Evolutionary conservation across 257 asterid genomes (phyloP), one percentile per base, ranked within the genome.

Genomic region (Nyctanthes arbortristis): DNA sequence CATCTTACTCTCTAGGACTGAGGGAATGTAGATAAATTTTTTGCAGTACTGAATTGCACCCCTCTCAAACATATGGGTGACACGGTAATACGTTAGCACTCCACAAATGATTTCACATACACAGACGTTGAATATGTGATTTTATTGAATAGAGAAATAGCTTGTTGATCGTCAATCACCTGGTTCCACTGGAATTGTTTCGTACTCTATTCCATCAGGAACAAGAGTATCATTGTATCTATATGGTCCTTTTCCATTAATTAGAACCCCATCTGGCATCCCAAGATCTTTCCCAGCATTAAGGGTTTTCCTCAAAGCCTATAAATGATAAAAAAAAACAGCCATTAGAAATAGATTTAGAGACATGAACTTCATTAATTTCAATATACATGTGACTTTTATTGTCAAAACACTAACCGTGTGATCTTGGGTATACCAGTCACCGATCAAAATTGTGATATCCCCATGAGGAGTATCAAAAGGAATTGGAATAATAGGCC

Each of bases 171-270:
- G 65, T 65, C 30, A 66, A 81, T 63, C 74, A 93, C 99, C 99
- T 63, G 97, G 96, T 1, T 82, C 78, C 34, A 93, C 99, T 11
- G 84, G 77, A 18, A 91, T 77, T 1, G 82, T 86, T 80, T 91
- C 96, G 65, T 84, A 61, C 74, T 84, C 97, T 63, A 94, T 94
- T 67, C 97, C 97, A 7, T 70, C 96, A 28, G 92, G 88, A 37
- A 94, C 99, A 63, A 91, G 87, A 56, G 91, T 82, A 31, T 86
- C 95, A 34, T 94, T 94, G 68, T 94, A 91, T 78, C 97, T 81
- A 70, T 75, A 94, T 18, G 99, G 99, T 40, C 99, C 99, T 80
- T 91, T 94, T 11, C 99, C 99, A 65, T 94, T 94, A 73, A 94
- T 91, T 61, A 94, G 71, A 73, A 94, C 97, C 40, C 99, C 97